These are phyloP conservation scores for Suhomyces sp. DNA, from an alignment of 805 yeast genomes.

Conservation along the genomic window DNA sequence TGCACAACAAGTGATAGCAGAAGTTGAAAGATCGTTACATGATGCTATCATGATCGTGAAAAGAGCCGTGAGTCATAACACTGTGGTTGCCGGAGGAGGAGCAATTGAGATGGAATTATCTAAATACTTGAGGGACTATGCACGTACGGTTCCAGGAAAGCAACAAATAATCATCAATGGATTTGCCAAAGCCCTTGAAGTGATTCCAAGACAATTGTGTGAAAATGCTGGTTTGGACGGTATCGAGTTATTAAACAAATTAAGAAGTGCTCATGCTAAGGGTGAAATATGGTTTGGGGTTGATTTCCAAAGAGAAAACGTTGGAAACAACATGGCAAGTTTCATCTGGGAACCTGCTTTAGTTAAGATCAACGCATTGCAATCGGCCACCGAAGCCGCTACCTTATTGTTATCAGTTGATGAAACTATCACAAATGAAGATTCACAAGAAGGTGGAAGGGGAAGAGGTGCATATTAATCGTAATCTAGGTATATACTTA, in stretches of 20 bases:
- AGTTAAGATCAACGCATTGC: conserved; percentile 89
- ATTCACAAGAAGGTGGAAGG: conserved; percentile 48
- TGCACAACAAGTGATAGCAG: conserved; percentile 96
- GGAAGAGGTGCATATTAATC: conserved; percentile 57
- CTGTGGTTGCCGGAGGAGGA: conserved; percentile 97
- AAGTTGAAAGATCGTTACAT: conserved; percentile 94
- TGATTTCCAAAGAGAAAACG: conserved; percentile 79
- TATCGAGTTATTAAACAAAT: conserved; percentile 84
- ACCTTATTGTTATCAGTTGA: conserved; percentile 90
- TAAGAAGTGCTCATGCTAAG: conserved; percentile 91
- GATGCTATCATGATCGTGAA: conserved; percentile 99
- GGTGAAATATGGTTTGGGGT: conserved; percentile 92
- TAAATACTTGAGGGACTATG: conserved; percentile 78
- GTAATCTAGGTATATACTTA: background rate
- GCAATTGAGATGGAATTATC: conserved; percentile 98
- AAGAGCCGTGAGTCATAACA: conserved; percentile 82
- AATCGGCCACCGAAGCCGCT: conserved; percentile 96
- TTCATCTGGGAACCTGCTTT: conserved; percentile 98
- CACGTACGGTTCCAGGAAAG: conserved; percentile 89
- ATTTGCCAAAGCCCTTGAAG: conserved; percentile 90
- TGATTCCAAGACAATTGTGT: conserved; percentile 95
- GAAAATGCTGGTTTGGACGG: conserved; percentile 99
- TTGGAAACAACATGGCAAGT: conserved; percentile 77
- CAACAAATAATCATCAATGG: conserved; percentile 92
- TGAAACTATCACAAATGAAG: conserved; percentile 81